A percentile compares a stretch with the other conserved stretches of the same genome.
Evolutionary conservation across 2,329 filamentous ascomycete species (phyloP).

Genomic region (Pseudophaeomoniella oleicola): DNA sequence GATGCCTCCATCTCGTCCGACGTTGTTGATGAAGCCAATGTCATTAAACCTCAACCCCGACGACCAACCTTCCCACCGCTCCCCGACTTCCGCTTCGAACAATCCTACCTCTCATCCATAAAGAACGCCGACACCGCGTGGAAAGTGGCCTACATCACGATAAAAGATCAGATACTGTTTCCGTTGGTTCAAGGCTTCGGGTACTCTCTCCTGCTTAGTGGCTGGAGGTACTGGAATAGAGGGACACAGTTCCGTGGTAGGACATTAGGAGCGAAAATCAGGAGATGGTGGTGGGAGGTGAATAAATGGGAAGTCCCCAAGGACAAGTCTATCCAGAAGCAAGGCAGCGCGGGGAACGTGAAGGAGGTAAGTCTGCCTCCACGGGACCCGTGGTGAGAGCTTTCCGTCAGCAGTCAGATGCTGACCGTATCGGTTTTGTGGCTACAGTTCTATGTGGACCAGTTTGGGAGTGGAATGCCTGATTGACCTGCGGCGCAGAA

Average conservation of each 20-base stretch:
- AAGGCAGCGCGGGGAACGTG: conserved; percentile 19
- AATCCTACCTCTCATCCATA: conserved; percentile 91
- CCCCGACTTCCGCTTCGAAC: conserved; percentile 84
- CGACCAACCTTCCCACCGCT: conserved; percentile 49
- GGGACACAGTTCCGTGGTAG: conserved; percentile 63
- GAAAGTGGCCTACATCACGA: conserved; percentile 68
- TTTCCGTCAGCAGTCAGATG: no score
- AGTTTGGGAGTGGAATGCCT: conserved; percentile 9
- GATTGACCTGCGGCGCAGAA: no score
- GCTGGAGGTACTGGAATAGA: conserved; percentile 84
- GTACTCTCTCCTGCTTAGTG: conserved; percentile 73
- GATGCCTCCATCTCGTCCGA: conserved; percentile 31
- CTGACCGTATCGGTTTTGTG: no score
- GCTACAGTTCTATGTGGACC: conserved; percentile 9
- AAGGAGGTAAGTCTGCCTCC: conserved; percentile 28
- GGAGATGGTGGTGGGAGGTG: conserved; percentile 89
- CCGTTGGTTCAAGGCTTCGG: conserved; percentile 75
- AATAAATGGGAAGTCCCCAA: conserved; percentile 72
- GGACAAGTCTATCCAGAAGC: conserved; percentile 9
- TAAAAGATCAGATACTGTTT: conserved; percentile 73
- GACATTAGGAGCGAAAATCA: conserved; percentile 58
- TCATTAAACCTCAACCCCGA: conserved; percentile 20
- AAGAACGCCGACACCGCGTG: conserved; percentile 64
- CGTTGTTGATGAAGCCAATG: conserved; percentile 24
- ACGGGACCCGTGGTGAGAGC: no score